Percentiles rank a stretch among this genome's conserved stretches.
phyloP scores from a whole-genome alignment of 176 grass and related monocot genomes.

The Eleusine indica region DNA sequence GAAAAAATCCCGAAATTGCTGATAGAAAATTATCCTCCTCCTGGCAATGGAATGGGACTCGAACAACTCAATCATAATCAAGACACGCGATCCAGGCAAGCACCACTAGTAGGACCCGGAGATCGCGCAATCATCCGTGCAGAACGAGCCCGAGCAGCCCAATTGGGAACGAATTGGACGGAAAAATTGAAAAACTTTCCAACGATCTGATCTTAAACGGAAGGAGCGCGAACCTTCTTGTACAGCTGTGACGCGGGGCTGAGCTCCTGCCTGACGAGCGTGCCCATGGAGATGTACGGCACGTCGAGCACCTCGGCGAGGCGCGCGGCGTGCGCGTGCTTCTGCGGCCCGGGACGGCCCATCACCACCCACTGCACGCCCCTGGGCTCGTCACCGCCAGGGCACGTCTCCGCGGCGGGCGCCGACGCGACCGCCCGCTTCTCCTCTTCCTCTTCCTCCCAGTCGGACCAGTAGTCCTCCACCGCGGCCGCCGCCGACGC shows the following conservation, averaged over 20 bases:
- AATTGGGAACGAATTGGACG: not conserved
- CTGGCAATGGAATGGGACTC: not conserved
- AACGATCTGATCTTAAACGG: not conserved
- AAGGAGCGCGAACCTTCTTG: slow-evolving; percentile 55
- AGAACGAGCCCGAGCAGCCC: not conserved
- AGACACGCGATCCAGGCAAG: not conserved
- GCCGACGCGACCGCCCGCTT: slow-evolving; percentile 20
- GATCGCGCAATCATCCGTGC: not conserved
- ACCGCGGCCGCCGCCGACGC: slow-evolving; percentile 52
- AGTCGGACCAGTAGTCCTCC: slow-evolving; percentile 82
- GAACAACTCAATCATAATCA: not conserved
- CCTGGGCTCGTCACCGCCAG: slow-evolving; percentile 24
- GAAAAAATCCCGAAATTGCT: slow-evolving; percentile 6
- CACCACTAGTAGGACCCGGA: not conserved
- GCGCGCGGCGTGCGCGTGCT: slow-evolving; percentile 82
- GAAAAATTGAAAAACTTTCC: not conserved
- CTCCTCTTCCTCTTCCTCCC: slow-evolving; percentile 57
- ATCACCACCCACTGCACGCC: slow-evolving; percentile 95
- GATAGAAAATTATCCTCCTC: not conserved
- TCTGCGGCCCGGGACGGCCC: slow-evolving; percentile 79
- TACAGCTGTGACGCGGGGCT: slow-evolving; percentile 64
- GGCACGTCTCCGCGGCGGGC: slow-evolving; percentile 15
- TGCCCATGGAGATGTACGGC: slow-evolving; percentile 92
- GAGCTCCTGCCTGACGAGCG: slow-evolving; percentile 84
- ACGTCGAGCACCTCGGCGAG: slow-evolving; percentile 83